phyloP scores from a whole-genome alignment of 768 basidiomycete species.

The Tricholoma matsutake region DNA sequence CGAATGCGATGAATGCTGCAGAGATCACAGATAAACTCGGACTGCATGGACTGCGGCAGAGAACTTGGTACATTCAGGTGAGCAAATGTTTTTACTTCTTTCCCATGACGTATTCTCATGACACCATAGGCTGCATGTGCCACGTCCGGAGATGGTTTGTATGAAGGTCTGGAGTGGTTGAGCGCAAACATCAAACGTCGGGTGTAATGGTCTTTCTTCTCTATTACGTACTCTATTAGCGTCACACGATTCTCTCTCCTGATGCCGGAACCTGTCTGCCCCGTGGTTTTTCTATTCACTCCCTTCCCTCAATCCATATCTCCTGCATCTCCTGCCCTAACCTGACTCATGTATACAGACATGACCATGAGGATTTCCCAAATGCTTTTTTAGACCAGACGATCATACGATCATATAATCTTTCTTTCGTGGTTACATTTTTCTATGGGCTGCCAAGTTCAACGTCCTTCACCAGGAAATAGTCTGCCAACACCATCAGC shows the following conservation, averaged over 20 bases:
- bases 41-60: conserved; percentile 92
- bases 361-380: conserved; percentile 22
- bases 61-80: conserved; percentile 98
- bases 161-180: conserved; percentile 98
- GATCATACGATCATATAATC: conserved; percentile 16
- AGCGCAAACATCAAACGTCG: conserved; percentile 87
- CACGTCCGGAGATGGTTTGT: conserved; percentile 96
- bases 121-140: conserved; percentile 85
- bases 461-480: conserved; percentile 66
- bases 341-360: conserved; percentile 30
- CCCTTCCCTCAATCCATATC: conserved; percentile 32
- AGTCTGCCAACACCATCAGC: conserved; percentile 74
- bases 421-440: conserved; percentile 4
- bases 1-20: conserved; percentile 98
- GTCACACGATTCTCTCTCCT: conserved; percentile 59
- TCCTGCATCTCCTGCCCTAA: conserved; percentile 26
- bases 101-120: conserved; percentile 15
- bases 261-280: conserved; percentile 54
- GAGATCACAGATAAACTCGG: conserved; percentile 99
- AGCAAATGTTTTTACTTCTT: conserved; percentile 20
- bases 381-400: conserved; percentile 36
- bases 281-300: conserved; percentile 36
- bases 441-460: conserved; percentile 14
- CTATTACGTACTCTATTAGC: conserved; percentile 47
- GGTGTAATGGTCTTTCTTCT: conserved; percentile 46